Base-by-base conservation (phyloP, 495 filamentous ascomycete species). In the Trypethelium eluteriae region DNA sequence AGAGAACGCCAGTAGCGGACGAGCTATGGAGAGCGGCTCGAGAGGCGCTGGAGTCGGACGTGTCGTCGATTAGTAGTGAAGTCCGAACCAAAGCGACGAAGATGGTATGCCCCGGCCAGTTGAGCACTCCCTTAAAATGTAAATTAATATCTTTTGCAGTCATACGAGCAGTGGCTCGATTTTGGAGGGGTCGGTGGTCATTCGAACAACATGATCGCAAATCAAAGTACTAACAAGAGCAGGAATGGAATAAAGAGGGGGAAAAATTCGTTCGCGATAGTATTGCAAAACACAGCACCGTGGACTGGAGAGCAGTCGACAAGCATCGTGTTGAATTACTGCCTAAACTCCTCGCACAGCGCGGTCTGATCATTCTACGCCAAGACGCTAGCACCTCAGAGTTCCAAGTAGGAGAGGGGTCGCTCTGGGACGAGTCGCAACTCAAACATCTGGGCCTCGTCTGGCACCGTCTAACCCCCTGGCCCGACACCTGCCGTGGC, bases 381-480 rank as follows among this genome's bases (percentile, higher is more conserved):
- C 16, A 50, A 16, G 64, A 65, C 63, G 35, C 38, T 47, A 66
- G 63, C 46, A 56, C 68, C n/a, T 53, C 53, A 6, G 36, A 66
- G 32, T 2, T 47, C 10, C 67, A 70, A 12, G 63, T 65, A 4
- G 32, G 14, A 59, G 62, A 81, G 53, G 81, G 82, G 6, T 82
- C 75, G 11, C 71, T 91, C 7, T 92, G 85, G 79, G 75, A 73
- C 2, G 79, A 82, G 2, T 77, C 79, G 2, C 85, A 91, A 69
- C 66, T 84, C 18, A 72, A 80, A 66, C 76, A 76, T 34, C 77
- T 92, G 18, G 81, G 81, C 65, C 78, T 81, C 4, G 73, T 81
- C 65, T 92, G 88, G 89, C 89, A 92, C 70, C 77, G 74, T 18
- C 83, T 93, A 0, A 76, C 79, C 39, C 85, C 88, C 2, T 92